Conservation (phyloP, 495 filamentous ascomycete genomes). For the Staphylotrichum longicolle region DNA sequence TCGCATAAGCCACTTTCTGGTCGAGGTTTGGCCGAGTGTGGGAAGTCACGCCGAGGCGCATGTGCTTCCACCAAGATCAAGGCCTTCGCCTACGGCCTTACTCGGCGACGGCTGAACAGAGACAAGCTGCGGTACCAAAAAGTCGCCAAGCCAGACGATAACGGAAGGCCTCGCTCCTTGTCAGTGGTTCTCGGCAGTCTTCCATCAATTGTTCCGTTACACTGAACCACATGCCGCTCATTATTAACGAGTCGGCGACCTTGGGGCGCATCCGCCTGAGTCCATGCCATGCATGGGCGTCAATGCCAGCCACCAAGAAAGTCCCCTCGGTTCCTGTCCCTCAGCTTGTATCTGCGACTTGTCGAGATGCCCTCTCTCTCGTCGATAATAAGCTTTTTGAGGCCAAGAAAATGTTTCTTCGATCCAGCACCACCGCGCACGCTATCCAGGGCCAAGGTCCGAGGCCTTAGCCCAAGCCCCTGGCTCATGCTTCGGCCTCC, state of each 20-base stretch:
- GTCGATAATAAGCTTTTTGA: not conserved
- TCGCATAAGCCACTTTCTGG: too few relatives aligned
- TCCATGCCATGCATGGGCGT: constrained; percentile 21
- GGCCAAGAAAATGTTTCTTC: not conserved
- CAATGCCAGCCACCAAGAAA: constrained; percentile 23
- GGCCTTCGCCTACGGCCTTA: not conserved
- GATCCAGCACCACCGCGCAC: not conserved
- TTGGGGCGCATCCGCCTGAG: constrained; percentile 16
- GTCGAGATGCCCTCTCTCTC: too few relatives aligned
- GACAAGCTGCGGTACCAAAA: not conserved
- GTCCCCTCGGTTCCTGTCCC: not conserved
- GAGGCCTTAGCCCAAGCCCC: not conserved
- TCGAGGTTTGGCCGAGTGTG: not conserved
- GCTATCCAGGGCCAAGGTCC: not conserved
- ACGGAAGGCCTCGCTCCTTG: constrained; percentile 11
- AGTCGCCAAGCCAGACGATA: constrained; percentile 7
- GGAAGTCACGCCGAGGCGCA: not conserved
- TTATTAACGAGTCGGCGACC: constrained; percentile 26
- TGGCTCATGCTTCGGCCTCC: not conserved
- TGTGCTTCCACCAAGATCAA: not conserved
- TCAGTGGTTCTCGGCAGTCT: constrained; percentile 14
- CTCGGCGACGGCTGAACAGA: constrained; percentile 10
- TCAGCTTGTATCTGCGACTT: not conserved
- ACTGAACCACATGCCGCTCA: constrained; percentile 16
- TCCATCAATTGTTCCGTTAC: constrained; percentile 24